Percentiles rank a stretch among this genome's conserved stretches.
These are phyloP conservation scores for Fusarium beomiforme DNA, from an alignment of 2,329 filamentous ascomycete species.

Conservation along the genomic window DNA sequence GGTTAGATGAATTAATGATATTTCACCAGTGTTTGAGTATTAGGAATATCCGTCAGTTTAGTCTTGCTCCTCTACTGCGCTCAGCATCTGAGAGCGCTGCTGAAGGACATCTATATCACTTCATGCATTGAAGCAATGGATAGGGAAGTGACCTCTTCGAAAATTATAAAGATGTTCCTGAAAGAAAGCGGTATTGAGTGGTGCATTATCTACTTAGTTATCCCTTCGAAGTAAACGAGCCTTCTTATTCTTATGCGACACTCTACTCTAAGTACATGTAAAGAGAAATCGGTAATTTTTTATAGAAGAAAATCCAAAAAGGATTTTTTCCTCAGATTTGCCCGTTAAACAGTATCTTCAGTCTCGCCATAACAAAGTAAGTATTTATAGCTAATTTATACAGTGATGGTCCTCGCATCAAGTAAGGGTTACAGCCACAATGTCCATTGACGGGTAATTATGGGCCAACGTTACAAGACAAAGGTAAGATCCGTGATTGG, in stretches of 20 bases:
- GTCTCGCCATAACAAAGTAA: too few species aligned
- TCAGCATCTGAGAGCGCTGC: not conserved
- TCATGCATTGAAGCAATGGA: slow-evolving; percentile 26
- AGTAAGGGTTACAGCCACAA: not conserved
- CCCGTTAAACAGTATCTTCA: too few species aligned
- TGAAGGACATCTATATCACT: not conserved
- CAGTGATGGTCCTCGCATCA: too few species aligned
- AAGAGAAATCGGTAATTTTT: too few species aligned
- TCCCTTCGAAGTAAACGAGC: too few species aligned
- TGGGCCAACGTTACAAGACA: not conserved
- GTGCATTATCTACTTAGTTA: too few species aligned
- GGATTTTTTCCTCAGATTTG: too few species aligned
- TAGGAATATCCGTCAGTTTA: not conserved
- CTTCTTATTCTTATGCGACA: too few species aligned
- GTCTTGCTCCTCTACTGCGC: not conserved
- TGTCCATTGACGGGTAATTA: not conserved
- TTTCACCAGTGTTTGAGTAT: not conserved
- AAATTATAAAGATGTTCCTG: slow-evolving; percentile 27
- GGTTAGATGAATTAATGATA: not conserved
- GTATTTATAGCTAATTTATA: too few species aligned
- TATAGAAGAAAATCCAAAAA: too few species aligned
- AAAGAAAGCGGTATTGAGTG: slow-evolving; percentile 6
- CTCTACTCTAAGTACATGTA: too few species aligned
- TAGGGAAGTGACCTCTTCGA: not conserved
- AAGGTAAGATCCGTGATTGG: not conserved